These are phyloP conservation scores for Phytophthora tubulina DNA, from an alignment of 352 stramenopile species.

Conservation along the genomic window DNA sequence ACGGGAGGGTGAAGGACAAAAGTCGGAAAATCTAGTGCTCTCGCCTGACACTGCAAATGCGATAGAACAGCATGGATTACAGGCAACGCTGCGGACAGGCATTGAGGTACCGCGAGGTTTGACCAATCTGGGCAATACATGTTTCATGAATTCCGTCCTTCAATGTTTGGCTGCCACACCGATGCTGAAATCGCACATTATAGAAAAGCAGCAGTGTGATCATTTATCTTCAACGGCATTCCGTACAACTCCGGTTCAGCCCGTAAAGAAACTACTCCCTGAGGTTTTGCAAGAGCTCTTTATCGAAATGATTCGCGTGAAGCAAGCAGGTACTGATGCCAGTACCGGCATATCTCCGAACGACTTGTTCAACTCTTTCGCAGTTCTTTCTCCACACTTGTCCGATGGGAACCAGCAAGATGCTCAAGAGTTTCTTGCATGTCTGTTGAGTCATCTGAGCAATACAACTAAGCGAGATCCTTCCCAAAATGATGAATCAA, in stretches of 20 bases:
- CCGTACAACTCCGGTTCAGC: slow-evolving; percentile 7
- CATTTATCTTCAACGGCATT: slow-evolving; percentile 18
- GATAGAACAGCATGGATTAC: background rate
- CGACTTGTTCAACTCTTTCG: slow-evolving; percentile 81
- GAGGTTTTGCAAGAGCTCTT: slow-evolving; percentile 89
- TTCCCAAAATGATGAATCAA: slow-evolving; percentile 60
- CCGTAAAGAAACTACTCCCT: slow-evolving; percentile 48
- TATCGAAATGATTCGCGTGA: slow-evolving; percentile 36
- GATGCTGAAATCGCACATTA: slow-evolving; percentile 92
- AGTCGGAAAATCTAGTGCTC: background rate
- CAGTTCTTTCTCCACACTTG: slow-evolving; percentile 89
- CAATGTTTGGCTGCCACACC: slow-evolving; percentile 94
- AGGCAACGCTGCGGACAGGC: background rate
- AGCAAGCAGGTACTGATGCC: background rate
- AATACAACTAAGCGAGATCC: slow-evolving; percentile 91
- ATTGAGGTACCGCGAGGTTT: slow-evolving; percentile 40
- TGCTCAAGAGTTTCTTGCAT: slow-evolving; percentile 94
- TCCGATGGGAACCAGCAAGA: slow-evolving; percentile 95
- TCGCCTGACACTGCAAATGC: background rate
- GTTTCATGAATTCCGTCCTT: slow-evolving; percentile 87
- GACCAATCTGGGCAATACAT: slow-evolving; percentile 80
- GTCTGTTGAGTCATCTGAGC: slow-evolving; percentile 93
- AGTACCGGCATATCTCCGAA: slow-evolving; percentile 43
- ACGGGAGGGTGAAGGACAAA: background rate
- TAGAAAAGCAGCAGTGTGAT: slow-evolving; percentile 64